Evolutionary conservation across 1,284 basidiomycete genomes (phyloP), one percentile per base, ranked within the genome.

Genomic region (Irpex rosettiformis): DNA sequence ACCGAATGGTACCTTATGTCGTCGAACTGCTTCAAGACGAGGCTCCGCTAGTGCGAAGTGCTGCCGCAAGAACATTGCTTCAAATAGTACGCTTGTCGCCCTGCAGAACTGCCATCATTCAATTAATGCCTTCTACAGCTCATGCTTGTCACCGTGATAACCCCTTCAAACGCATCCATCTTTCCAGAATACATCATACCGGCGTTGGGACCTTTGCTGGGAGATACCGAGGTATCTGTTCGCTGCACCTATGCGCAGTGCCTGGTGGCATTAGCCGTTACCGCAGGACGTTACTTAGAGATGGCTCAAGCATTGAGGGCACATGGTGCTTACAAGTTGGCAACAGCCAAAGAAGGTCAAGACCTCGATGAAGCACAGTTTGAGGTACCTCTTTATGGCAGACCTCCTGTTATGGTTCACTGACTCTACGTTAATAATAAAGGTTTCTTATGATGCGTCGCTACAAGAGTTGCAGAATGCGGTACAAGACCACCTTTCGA

Each of bases 151-250:
- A 84, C 85, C 0, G 88, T 90, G 1, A 93, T 99, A 59, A 94
- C 94, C 0, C 92, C 94, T 0, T 93, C 93, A 0, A 98, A 98
- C 67, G 87, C 79, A 64, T 80, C 86, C 52, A 90, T 98, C 24
- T 93, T 98, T 67, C 89, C 94, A 0, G 96, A 98, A 72, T 99
- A 98, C 72, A 89, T 99, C 60, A 84, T 99, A 27, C 96, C 96
- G 0, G 94, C 96, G 67, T 84, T 95, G 65, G 83, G 85, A 29
- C 86, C 93, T 62, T 79, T 99, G 4, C 83, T 90, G 0, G 82
- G 84, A 43, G 97, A 99, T 69, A 75, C 86, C 0, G 94, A 96
- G 62, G 82, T 93, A 0, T 89, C 88, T n/a, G 96, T 98, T 1
- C 84, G 97, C 33, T 89, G 88, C 60, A 89, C 88, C 29, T 96